These are phyloP conservation scores for Nannochloropsis oceanica DNA, from an alignment of 108 stramenopile species.

Conservation along the genomic window DNA sequence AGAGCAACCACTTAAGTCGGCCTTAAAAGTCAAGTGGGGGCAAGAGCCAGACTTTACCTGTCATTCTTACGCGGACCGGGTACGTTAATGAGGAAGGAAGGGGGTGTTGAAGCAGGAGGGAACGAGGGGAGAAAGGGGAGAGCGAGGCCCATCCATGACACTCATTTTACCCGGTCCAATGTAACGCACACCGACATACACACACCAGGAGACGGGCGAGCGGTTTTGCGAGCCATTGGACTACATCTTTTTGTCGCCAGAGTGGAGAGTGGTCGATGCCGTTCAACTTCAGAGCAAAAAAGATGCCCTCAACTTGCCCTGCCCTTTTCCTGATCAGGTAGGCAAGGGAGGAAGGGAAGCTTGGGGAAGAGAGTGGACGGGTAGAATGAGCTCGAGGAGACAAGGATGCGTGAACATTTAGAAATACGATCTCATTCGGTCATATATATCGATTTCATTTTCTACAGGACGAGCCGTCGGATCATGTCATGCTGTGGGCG, in stretches of 20 bases:
- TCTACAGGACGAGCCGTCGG: slow-evolving; percentile 5
- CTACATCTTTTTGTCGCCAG: slow-evolving; percentile 57
- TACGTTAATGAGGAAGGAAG: slow-evolving; percentile 26
- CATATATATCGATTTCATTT: neutral
- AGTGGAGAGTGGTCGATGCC: neutral
- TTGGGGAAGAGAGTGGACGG: neutral
- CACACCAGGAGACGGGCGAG: slow-evolving; percentile 36
- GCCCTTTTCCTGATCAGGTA: slow-evolving; percentile 9
- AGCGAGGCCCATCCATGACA: neutral
- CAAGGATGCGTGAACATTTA: neutral
- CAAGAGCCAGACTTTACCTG: slow-evolving; percentile 67
- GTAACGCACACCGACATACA: too few relatives aligned
- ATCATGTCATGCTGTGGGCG: slow-evolving; percentile 30
- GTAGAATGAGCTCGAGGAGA: neutral
- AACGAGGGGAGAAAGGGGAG: neutral
- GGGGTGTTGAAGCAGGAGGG: slow-evolving; percentile 44
- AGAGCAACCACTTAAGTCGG: neutral
- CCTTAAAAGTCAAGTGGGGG: slow-evolving; percentile 7
- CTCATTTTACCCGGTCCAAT: neutral
- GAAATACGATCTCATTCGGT: too few relatives aligned
- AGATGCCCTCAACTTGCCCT: neutral
- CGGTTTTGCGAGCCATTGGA: slow-evolving; percentile 78
- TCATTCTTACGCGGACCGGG: neutral
- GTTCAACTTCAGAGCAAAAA: neutral
- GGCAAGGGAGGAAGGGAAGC: neutral